Evolutionary conservation across 2,329 filamentous ascomycete genomes (phyloP), one percentile per base, ranked within the genome.

Genomic region (Fusarium foetens): DNA sequence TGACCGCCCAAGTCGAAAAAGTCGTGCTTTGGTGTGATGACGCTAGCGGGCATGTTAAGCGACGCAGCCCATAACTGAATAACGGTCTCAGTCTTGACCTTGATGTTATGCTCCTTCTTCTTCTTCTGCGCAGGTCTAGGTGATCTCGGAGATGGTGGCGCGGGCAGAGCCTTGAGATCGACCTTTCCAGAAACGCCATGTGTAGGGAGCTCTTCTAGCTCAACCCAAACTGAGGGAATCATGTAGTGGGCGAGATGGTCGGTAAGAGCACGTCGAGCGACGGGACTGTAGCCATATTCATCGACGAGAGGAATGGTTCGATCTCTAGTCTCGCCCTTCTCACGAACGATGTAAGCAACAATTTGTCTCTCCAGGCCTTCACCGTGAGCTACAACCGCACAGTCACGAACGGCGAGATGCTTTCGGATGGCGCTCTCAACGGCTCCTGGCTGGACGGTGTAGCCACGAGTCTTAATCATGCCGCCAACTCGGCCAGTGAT

Each of bases 1-100:
- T 95, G 93, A 0, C 93, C 93, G 39, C 93, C 93, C 4, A 95
- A 84, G 67, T 95, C 93, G 78, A 95, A 95, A 81, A 95, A 95
- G 79, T 91, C 92, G 79, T 94, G 91, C 68, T 93, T 90, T 4
- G 84, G 87, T 77, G 91, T 92, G 29, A 95, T 88, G 25, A 87
- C 84, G 43, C 82, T 86, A 14, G 85, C 82, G 0, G 91, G 87
- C n/a, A 92, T 87, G 69, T 91, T 90, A 19, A 95, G 85, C 31
- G 90, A 88, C 5, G 89, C 85, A 5, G 92, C 91, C 93, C 93
- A 95, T 59, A 92, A 86, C 73, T 91, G 88, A 19, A 91, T 88
- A 39, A 95, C 89, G 21, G 90, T 88, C 53, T 92, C 87, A 60
- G 91, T 86, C 68, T 86, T 87, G 74, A 94, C 90, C 19, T 89